Base-by-base conservation (phyloP, 2,329 filamentous ascomycete species). In the Hymenoscyphus albidus region DNA sequence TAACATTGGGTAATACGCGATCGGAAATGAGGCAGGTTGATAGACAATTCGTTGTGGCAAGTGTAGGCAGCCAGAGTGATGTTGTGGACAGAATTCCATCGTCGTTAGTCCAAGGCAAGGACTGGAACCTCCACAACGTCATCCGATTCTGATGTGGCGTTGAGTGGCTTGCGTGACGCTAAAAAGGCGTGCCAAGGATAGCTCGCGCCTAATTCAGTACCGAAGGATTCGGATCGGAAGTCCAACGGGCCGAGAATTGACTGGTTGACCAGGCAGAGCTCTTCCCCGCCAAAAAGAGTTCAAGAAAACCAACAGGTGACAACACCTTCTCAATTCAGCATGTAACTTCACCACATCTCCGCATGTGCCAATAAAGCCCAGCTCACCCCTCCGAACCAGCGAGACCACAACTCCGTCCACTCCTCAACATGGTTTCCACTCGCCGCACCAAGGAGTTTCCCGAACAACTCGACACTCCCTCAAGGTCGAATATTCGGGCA, bases 361-460 rank as follows among this genome's bases (percentile, higher is more conserved):
- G 48, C 22, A 18, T 54, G 18, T 22, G 22, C 12, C 18, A 54
- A 27, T 54, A 54, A 54, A 54, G 18, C 48, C 48, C 18, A 54
- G 7, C n/a, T 18, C 9, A 7, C n/a, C 18, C 48, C 18, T 54
- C 48, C 48, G 10, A 54, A 9, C 9, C 48, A 27, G 35, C 5
- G 5, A 35, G 35, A 31, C 18, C 18, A 12, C 22, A 54, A 27
- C 48, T 54, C 10, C 18, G 22, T 27, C 10, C 48, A 13, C 3
- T 48, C 2, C 18, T 42, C 35, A 75, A 62, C 64, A 85, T 86
- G 84, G 83, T 85, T 61, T 83, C 82, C 40, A 85, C 83, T 44
- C 81, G 83, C 69, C 78, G 81, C 27, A 82, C 83, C 32, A 72
- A 77, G 56, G 80, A 81, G 48, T 85, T 84, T 69, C 76, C 80